Base-by-base conservation (phyloP, 257 asterid genomes). In the Plantago ovata region DNA sequence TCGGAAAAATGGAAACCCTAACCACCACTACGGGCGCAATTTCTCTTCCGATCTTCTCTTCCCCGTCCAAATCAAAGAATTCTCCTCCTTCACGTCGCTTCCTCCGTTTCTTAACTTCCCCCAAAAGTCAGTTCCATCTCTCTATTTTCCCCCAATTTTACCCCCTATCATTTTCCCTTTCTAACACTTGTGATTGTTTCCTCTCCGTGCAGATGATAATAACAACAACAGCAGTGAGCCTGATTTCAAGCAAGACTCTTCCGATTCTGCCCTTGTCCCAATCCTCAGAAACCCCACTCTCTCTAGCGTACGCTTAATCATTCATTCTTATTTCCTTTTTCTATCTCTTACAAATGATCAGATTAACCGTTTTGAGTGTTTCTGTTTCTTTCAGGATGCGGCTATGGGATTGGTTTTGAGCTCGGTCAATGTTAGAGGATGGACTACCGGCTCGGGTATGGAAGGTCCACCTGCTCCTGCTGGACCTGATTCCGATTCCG, bases 351-450 rank as follows among this genome's bases (percentile, higher is more conserved):
- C 7, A 28, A 28, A 28, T 15, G 8, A 41, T 49, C 47, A 24
- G 53, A 28, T 11, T 40, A 32, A 64, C 38, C n/a, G 54, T 38
- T 18, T 18, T 36, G 15, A 33, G 6, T 14, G n/a, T 23, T 6
- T 21, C 10, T 22, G 18, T 22, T 22, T 6, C 56, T 56, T 33
- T 28, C 71, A 92, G 98, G 95, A 92, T 68, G 95, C 75, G 7
- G 59, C 22, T 0, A 92, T 88, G 95, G 95, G 97, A 40, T 76
- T 91, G 73, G 95, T 81, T 4, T 60, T 91, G 58, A 83, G 95
- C 53, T 91, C 96, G 0, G 96, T 83, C 13, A 87, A 77, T 65
- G 86, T 87, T 44, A 73, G 95, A 56, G 98, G 98, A 21, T 91
- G 98, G 98, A 91, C 94, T 3, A 24, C 59, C 13, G 59, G 59